phyloP scores from a whole-genome alignment of 805 yeast genomes.

The Candida coleopterorum region DNA sequence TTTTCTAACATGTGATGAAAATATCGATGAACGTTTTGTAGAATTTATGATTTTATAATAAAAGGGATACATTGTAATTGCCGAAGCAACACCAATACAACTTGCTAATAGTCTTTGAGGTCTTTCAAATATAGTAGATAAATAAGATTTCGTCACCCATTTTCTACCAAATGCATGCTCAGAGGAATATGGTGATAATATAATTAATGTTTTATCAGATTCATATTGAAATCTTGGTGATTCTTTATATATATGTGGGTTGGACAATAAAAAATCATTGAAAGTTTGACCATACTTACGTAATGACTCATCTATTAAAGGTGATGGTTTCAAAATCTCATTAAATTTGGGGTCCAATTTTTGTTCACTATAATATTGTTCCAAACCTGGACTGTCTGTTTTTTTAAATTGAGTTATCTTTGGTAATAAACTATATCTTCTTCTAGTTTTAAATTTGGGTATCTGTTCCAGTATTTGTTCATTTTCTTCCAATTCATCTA shows the following conservation, averaged over 20 bases:
- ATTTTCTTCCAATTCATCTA: conserved; percentile 32
- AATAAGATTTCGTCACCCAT: conserved; percentile 70
- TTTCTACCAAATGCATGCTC: conserved; percentile 69
- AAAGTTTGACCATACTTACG: conserved; percentile 38
- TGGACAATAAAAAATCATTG: conserved; percentile 36
- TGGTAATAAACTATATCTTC: conserved; percentile 27
- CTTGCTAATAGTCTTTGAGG: conserved; percentile 77
- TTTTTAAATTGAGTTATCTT: conserved; percentile 15
- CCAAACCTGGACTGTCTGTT: conserved; percentile 14
- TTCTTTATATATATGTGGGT: conserved; percentile 37
- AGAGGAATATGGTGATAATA: conserved; percentile 65
- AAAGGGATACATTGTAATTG: conserved; percentile 63
- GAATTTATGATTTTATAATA: conserved; percentile 48
- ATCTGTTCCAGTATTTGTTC: conserved; percentile 31
- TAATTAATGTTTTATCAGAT: conserved; percentile 49
- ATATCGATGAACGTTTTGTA: conserved; percentile 43
- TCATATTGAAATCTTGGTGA: conserved; percentile 33
- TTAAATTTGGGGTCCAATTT: conserved; percentile 19
- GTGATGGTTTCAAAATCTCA: conserved; percentile 29
- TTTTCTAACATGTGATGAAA: conserved; percentile 55
- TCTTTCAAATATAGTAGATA: conserved; percentile 70
- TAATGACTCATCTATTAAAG: conserved; percentile 30
- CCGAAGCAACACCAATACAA: conserved; percentile 75
- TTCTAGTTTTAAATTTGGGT: conserved; percentile 31
- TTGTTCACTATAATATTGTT: conserved; percentile 10